Evolutionary conservation across 495 filamentous ascomycete species (phyloP).

Genomic region (Xylaria palmicola): DNA sequence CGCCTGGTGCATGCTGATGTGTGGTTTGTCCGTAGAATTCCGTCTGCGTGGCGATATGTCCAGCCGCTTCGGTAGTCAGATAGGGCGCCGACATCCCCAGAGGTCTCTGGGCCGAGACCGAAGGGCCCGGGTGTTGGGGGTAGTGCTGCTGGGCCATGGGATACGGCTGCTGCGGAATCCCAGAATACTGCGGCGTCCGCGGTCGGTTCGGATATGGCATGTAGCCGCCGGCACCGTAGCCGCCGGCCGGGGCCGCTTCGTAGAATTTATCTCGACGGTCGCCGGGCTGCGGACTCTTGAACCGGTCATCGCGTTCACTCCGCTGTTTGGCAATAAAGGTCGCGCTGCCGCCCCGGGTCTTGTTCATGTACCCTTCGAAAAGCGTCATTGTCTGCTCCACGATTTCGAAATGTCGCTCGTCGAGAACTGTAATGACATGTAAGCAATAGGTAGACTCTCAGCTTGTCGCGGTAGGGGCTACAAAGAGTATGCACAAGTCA

Average conservation of each 20-base stretch:
- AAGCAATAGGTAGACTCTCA: too few relatives aligned
- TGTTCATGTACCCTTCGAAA: not conserved
- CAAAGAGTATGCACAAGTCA: too few relatives aligned
- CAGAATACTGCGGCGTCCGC: not conserved
- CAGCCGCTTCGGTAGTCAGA: not conserved
- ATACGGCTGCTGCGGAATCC: not conserved
- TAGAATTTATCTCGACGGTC: not conserved
- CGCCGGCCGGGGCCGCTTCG: not conserved
- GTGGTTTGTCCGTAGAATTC: not conserved
- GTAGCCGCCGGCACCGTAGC: not conserved
- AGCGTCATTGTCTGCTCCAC: not conserved
- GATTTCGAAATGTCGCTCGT: not conserved
- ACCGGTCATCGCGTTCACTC: not conserved
- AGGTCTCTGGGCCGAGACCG: not conserved
- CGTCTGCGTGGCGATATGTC: not conserved
- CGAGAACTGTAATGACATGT: not conserved
- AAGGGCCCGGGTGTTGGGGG: not conserved
- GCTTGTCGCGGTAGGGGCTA: too few relatives aligned
- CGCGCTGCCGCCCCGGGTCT: not conserved
- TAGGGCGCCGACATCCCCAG: not conserved
- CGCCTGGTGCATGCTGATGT: not conserved
- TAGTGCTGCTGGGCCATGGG: not conserved
- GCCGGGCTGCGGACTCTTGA: not conserved
- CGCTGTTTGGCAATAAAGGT: not conserved
- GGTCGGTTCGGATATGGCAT: not conserved